phyloP scores from a whole-genome alignment of 805 yeast species.

The Phaffomyces antillensis region DNA sequence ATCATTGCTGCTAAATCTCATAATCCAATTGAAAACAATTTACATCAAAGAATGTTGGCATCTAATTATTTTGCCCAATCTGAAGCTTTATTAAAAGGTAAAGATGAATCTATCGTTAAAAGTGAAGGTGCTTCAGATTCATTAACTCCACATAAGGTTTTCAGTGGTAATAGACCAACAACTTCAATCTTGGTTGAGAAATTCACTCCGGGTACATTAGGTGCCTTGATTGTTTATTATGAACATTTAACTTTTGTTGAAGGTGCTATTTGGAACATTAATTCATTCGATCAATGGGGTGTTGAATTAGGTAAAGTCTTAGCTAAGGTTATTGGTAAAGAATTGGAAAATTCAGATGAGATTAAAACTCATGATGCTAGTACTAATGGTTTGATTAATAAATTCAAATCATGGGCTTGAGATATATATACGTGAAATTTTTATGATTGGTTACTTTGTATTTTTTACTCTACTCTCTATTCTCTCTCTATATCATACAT shows the following conservation, averaged over 20 bases:
- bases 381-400: conserved; percentile 89
- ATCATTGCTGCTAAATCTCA: conserved; percentile 96
- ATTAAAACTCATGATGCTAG: conserved; percentile 79
- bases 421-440: too few relatives aligned
- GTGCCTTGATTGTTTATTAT: conserved; percentile 95
- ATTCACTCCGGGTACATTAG: conserved; percentile 94
- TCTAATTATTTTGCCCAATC: conserved; percentile 98
- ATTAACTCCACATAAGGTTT: conserved; percentile 90
- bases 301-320: conserved; percentile 97
- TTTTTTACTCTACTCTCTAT: too few relatives aligned
- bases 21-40: conserved; percentile 90
- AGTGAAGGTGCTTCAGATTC: conserved; percentile 85
- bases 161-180: conserved; percentile 98
- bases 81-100: conserved; percentile 96
- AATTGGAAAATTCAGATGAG: conserved; percentile 56
- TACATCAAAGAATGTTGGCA: conserved; percentile 98
- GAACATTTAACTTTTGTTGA: conserved; percentile 96
- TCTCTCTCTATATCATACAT: too few relatives aligned
- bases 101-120: conserved; percentile 74
- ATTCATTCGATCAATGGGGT: conserved; percentile 99
- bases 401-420: conserved; percentile 76
- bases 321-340: conserved; percentile 92
- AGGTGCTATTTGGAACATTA: conserved; percentile 99
- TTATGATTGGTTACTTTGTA: neutral
- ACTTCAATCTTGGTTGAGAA: conserved; percentile 93